phyloP scores from a whole-genome alignment of 1,139 yeast species.

The Scheffersomyces segobiensis region DNA sequence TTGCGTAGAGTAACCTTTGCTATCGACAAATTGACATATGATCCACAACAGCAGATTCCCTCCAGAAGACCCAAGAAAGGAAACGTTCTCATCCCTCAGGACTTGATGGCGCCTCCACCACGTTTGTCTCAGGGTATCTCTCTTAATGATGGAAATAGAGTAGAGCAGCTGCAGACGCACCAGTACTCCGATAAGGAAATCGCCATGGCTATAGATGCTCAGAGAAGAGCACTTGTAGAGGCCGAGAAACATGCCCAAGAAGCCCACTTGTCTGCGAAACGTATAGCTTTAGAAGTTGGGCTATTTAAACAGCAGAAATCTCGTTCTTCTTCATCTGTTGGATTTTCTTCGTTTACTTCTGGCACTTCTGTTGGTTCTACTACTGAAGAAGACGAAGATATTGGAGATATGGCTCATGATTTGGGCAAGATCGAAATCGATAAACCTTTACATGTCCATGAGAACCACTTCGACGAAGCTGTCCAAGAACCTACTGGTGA shows the following conservation, averaged over 20 bases:
- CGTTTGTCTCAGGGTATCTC: conserved; percentile 65
- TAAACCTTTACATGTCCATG: conserved; percentile 70
- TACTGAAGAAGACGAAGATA: conserved; percentile 21
- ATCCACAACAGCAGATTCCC: conserved; percentile 96
- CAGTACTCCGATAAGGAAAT: conserved; percentile 54
- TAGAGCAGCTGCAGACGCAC: conserved; percentile 17
- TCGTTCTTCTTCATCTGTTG: conserved; percentile 4
- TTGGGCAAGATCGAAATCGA: conserved; percentile 34
- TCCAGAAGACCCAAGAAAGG: conserved; percentile 82
- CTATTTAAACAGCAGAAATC: conserved; percentile 30
- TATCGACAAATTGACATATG: conserved; percentile 62
- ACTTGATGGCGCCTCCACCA: conserved; percentile 61
- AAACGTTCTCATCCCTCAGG: conserved; percentile 75
- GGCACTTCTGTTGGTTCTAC: conserved; percentile 2
- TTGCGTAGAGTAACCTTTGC: conserved; percentile 76
- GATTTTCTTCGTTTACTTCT: not conserved
- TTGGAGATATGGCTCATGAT: conserved; percentile 16
- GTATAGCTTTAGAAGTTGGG: conserved; percentile 65
- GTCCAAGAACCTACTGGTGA: conserved; percentile 20
- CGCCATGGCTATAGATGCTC: conserved; percentile 56
- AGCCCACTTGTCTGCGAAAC: conserved; percentile 68
- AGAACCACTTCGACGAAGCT: conserved; percentile 53
- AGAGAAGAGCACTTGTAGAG: conserved; percentile 53
- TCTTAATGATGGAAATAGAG: conserved; percentile 30
- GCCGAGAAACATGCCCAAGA: conserved; percentile 73